phyloP scores from a whole-genome alignment of 495 filamentous ascomycete genomes.

The Xylaria curta region DNA sequence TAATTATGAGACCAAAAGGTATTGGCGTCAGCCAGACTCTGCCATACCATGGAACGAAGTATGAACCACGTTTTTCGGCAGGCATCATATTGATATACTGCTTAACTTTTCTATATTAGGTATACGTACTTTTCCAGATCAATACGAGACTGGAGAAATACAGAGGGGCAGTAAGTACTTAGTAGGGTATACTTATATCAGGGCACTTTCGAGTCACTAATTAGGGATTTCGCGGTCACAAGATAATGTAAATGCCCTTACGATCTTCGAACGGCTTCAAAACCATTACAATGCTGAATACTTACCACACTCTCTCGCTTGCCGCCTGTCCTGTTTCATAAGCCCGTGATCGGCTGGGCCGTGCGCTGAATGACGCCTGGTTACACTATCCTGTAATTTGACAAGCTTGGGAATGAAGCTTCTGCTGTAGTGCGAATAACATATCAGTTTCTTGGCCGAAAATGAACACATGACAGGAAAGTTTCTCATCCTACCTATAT shows the following conservation, averaged over 20 bases:
- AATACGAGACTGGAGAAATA: background rate
- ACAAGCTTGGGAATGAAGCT: background rate
- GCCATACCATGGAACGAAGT: background rate
- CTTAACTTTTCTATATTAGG: too few relatives aligned
- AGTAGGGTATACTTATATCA: too few relatives aligned
- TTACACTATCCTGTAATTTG: background rate
- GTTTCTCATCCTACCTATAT: background rate
- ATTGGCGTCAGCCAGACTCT: background rate
- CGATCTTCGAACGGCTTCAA: background rate
- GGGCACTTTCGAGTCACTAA: background rate
- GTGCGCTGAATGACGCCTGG: background rate
- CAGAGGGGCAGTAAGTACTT: too few relatives aligned
- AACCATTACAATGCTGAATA: background rate
- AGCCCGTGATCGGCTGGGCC: conserved; percentile 1
- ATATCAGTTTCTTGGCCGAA: background rate
- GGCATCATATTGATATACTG: too few relatives aligned
- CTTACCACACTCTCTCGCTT: background rate
- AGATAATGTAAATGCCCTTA: background rate
- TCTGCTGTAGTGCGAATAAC: background rate
- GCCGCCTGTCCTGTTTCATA: background rate
- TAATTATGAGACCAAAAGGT: background rate
- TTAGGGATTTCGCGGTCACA: background rate
- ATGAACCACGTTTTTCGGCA: background rate
- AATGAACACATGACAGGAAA: background rate
- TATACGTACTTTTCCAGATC: background rate